Evolutionary conservation across 2,329 filamentous ascomycete species (phyloP), one percentile per base, ranked within the genome.

Genomic region (Cercospora sp.): DNA sequence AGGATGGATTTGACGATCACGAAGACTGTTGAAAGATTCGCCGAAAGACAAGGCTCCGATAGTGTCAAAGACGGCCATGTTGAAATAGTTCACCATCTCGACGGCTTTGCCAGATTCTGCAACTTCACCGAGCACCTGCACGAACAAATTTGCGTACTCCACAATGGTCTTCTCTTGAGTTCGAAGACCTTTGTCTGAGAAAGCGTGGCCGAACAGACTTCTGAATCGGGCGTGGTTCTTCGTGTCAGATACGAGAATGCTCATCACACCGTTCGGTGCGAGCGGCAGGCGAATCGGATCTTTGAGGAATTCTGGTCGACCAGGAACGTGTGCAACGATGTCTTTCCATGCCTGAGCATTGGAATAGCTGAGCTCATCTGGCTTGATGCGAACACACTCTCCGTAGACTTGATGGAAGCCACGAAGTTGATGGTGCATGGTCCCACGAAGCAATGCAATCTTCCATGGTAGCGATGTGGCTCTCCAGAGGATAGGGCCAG

Each of bases 331-430:
- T 24, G 74, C 75, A 67, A 79, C 80, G 26, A 83, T 81, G 37
- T 83, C 81, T 71, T 79, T 78, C 80, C 83, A 86, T 3, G 76
- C 76, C 8, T 75, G 65, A 5, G 76, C 68, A 30, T 79, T 73
- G 30, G 76, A 79, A 69, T 82, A 85, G 6, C 82, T 81, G 2
- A 85, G 78, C 70, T 84, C 82, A 65, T 82, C 78, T 1, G 83
- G 83, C 5, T 78, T 79, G 49, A 85, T 76, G 10, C 84, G 81
- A 5, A 85, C 82, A n/a, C 83, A 76, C 0, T 77, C 75, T 8
- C 83, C 83, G 70, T 81, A 81, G 30, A 72, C 65, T 3, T 74
- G 65, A 70, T 82, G 81, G 3, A 81, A 69, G 8, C 65, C 26
- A 34, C 65, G 40, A 28, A 72, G 37, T 8, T 66, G 57, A 28